Evolutionary conservation across 352 stramenopile genomes (phyloP).

Genomic region (Globisporangium emineosum): DNA sequence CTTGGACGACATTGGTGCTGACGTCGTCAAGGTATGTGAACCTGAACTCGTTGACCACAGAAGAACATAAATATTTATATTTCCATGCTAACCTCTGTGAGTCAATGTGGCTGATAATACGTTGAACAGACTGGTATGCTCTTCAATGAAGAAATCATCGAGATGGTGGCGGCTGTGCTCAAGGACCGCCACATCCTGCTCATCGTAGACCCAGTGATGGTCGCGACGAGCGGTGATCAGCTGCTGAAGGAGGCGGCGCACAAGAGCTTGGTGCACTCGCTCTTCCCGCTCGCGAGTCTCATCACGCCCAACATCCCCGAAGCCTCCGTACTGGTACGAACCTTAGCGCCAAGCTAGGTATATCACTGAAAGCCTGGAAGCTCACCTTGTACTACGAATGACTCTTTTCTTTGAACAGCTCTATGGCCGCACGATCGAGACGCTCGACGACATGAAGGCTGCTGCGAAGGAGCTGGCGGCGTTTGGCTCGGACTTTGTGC

Average conservation of each 20-base stretch:
- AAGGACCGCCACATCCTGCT: constrained; percentile 46
- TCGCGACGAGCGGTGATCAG: constrained; percentile 84
- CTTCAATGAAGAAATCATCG: constrained; percentile 74
- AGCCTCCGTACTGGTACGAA: constrained; percentile 79
- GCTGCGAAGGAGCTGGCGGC: constrained; percentile 72
- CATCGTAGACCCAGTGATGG: constrained; percentile 94
- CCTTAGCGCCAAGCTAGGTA: neutral
- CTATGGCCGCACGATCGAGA: constrained; percentile 32
- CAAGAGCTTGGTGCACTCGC: constrained; percentile 53
- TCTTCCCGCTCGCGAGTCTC: constrained; percentile 88
- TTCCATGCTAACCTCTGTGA: neutral
- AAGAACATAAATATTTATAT: too few species aligned
- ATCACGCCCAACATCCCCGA: constrained; percentile 95
- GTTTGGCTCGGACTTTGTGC: constrained; percentile 64
- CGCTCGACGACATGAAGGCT: constrained; percentile 63
- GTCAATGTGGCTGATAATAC: neutral
- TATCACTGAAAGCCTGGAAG: neutral
- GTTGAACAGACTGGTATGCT: constrained; percentile 86
- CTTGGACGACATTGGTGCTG: constrained; percentile 82
- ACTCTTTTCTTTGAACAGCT: constrained; percentile 32
- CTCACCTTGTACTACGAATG: neutral
- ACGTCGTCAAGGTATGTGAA: constrained; percentile 80
- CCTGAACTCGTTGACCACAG: too few species aligned
- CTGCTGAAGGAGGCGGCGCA: constrained; percentile 81
- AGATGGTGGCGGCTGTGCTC: constrained; percentile 62